Evolutionary conservation across 129 eudicot species (phyloP).

Genomic region (Calendula officinalis): DNA sequence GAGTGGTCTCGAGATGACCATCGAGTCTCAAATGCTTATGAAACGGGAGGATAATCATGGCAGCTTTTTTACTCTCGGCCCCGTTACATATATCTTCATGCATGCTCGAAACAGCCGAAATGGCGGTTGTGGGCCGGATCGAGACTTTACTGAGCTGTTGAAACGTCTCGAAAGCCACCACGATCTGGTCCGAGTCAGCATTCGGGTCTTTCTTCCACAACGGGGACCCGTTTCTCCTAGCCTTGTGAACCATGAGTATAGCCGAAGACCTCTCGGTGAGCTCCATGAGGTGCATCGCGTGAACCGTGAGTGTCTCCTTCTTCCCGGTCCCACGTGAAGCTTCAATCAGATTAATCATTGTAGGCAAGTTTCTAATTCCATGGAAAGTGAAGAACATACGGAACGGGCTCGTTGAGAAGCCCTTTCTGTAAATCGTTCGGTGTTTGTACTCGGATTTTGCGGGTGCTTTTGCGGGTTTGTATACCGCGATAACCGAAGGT

Average conservation of each 20-base stretch:
- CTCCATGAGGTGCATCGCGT: constrained; percentile 93
- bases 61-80: constrained; percentile 52
- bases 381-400: constrained; percentile 64
- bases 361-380: constrained; percentile 53
- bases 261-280: constrained; percentile 83
- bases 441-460: constrained; percentile 41
- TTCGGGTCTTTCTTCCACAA: constrained; percentile 57
- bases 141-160: constrained; percentile 64
- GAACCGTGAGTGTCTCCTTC: constrained; percentile 54
- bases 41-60: constrained; percentile 66
- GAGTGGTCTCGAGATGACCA: constrained; percentile 68
- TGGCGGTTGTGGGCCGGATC: constrained; percentile 66
- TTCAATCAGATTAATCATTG: constrained; percentile 57
- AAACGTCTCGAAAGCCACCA: constrained; percentile 75
- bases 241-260: constrained; percentile 82
- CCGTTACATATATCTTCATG: constrained; percentile 69
- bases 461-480: constrained; percentile 50
- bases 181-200: constrained; percentile 45
- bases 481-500: constrained; percentile 54
- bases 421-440: constrained; percentile 47
- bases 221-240: constrained; percentile 69
- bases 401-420: constrained; percentile 29
- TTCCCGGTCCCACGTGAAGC: constrained; percentile 65
- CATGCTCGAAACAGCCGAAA: constrained; percentile 63
- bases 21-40: constrained; percentile 72